Evolutionary conservation across 352 stramenopile genomes (phyloP), one percentile per base, ranked within the genome.

Genomic region (Phytopythium delawarense): DNA sequence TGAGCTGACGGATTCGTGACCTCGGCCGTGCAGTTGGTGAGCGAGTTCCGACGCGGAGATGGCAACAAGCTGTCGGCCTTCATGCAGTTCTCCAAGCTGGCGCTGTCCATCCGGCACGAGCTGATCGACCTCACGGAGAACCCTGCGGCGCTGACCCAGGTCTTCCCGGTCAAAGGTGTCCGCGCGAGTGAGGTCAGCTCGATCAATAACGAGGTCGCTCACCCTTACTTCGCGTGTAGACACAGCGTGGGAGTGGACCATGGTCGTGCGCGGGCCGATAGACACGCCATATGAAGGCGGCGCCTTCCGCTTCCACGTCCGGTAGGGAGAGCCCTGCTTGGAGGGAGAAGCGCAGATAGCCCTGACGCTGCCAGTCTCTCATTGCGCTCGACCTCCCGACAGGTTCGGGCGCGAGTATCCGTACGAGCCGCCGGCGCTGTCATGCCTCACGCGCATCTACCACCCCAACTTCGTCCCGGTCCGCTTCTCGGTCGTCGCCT

Each of bases 391-490:
- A 4, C 16, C 50, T 13, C 25, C 25, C 25, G 16, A 21, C 37
- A 83, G 70, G 7, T 88, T 90, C 60, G 63, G 72, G 3, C 67
- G 72, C 35, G 80, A 87, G 21, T 90, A 90, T 37, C 80, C 80
- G 7, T 90, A 87, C 53, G 74, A 84, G 49, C 51, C 78, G 7
- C 80, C 78, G 2, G 30, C 63, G 0, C 28, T 90, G n/a, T 69
- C 62, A 0, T 84, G 77, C 28, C 55, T 70, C 18, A 87, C 80
- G 13, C 76, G 64, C 21, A 87, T 90, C 61, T 90, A 88, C 58
- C 80, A 90, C 50, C 72, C 79, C n/a, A 90, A 90, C 61, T 90
- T 90, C 51, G 72, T 87, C 12, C 74, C 79, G 16, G 78, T 88
- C 61, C n/a, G 72, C 25, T 15, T 28, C 18, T 3, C 6, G 21